These are phyloP conservation scores for Alternaria gansuensis DNA, from an alignment of 2,329 filamentous ascomycete species.

Conservation along the genomic window DNA sequence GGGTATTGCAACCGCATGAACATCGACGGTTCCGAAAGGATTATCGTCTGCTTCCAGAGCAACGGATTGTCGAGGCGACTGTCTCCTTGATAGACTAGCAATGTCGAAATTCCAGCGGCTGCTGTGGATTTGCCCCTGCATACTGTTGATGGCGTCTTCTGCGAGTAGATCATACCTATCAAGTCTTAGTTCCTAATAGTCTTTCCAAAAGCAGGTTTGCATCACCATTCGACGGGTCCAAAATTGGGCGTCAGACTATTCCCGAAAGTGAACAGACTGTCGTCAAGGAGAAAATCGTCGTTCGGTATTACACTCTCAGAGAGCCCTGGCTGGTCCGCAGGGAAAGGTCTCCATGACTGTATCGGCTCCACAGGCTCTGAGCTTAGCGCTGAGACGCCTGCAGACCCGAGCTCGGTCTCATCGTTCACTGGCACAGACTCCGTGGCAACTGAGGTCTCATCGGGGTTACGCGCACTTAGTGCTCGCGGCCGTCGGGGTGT, in stretches of 20 bases:
- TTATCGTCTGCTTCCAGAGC: conserved; percentile 38
- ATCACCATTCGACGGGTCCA: conserved; percentile 57
- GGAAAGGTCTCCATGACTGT: conserved; percentile 31
- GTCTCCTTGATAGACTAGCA: conserved; percentile 56
- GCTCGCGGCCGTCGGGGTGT: conserved; percentile 22
- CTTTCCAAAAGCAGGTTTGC: not conserved
- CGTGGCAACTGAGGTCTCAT: conserved; percentile 16
- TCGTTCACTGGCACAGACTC: conserved; percentile 12
- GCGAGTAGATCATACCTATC: conserved; percentile 56
- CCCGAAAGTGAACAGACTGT: conserved; percentile 37
- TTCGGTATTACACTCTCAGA: conserved; percentile 32
- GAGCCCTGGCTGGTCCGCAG: conserved; percentile 23
- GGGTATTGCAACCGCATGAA: conserved; percentile 14
- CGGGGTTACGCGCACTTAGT: conserved; percentile 25
- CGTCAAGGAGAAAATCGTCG: conserved; percentile 39
- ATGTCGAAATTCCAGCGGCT: conserved; percentile 53
- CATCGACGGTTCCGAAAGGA: conserved; percentile 12
- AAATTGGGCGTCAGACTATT: conserved; percentile 50
- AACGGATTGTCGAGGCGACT: conserved; percentile 37
- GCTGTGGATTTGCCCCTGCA: conserved; percentile 44
- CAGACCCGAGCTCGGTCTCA: conserved; percentile 5
- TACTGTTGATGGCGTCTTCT: conserved; percentile 53
- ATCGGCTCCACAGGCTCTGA: conserved; percentile 18
- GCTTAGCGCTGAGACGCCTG: conserved; percentile 17
- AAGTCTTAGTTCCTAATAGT: conserved; percentile 4